Base-by-base conservation (phyloP, 805 yeast genomes). In the Naumovozyma castellii region DNA sequence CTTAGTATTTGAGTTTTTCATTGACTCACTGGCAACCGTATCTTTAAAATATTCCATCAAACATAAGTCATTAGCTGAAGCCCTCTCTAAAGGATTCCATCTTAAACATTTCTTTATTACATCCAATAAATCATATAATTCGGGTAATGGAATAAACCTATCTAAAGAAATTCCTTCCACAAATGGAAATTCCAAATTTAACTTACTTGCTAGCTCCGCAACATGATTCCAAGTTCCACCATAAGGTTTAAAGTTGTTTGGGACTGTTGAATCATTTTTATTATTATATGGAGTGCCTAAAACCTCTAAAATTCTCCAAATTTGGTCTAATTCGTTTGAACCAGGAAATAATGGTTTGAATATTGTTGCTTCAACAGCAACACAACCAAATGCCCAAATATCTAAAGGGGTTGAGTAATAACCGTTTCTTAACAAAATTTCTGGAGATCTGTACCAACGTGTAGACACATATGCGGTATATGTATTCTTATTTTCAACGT, bases 341-440 rank as follows among this genome's bases (percentile, higher is more conserved):
- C 97, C 97, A 0, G 96, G 94, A 53, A 90, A 84, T 27, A 88
- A 65, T 1, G 97, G 95, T 29, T 69, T 57, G 50, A 83, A 76
- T 34, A 77, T 77, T 17, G 84, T 82, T 34, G 78, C 68, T 55
- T 84, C 94, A 5, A 75, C 74, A 2, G 84, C 85, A 30, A 84
- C 85, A 34, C 79, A 72, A 2, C 87, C 94, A 66, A 83, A 84
- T 0, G 94, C 90, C 94, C 94, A 84, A 27, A 84, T 73, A 63
- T 84, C 94, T 29, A 81, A 72, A 2, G 92, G 86, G 44, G 63
- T 72, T 0, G 85, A 73, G 53, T 84, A 80, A 50, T 60, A 65
- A 4, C 69, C 71, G 46, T 73, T 77, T 48, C 90, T 69, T 42
- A 84, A 63, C 35, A 84, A 65, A 16, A 84, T 80, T 56, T 84